phyloP scores from a whole-genome alignment of 305 asterid genomes.

The Fraxinus ornus region DNA sequence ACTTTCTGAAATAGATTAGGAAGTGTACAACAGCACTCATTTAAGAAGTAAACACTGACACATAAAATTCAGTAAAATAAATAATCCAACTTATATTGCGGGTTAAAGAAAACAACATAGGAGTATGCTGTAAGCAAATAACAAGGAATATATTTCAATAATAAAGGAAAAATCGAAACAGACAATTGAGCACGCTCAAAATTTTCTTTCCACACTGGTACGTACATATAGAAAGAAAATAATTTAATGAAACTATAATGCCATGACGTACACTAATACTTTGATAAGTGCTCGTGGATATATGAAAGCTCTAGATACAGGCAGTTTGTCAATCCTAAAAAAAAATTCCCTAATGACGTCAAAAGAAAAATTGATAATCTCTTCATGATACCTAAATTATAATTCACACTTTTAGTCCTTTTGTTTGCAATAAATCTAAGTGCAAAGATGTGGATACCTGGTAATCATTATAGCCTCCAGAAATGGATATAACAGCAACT shows the following conservation, averaged over 20 bases:
- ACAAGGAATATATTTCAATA: background rate
- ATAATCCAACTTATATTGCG: background rate
- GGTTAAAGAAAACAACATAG: background rate
- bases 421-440: constrained; percentile 13
- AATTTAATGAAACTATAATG: constrained; percentile 1
- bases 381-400: constrained; percentile 9
- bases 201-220: background rate
- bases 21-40: background rate
- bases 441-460: constrained; percentile 55
- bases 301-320: constrained; percentile 11
- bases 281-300: constrained; percentile 13
- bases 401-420: constrained; percentile 11
- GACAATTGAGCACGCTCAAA: background rate
- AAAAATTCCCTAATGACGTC: background rate
- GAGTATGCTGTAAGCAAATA: background rate
- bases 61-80: background rate
- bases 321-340: background rate
- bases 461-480: constrained; percentile 96
- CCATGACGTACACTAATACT: constrained; percentile 7
- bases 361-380: constrained; percentile 2
- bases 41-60: background rate
- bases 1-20: background rate
- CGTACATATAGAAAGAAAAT: background rate
- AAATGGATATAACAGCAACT: constrained; percentile 74
- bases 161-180: background rate